phyloP scores from a whole-genome alignment of 129 eudicot genomes.

The Apium graveolens region DNA sequence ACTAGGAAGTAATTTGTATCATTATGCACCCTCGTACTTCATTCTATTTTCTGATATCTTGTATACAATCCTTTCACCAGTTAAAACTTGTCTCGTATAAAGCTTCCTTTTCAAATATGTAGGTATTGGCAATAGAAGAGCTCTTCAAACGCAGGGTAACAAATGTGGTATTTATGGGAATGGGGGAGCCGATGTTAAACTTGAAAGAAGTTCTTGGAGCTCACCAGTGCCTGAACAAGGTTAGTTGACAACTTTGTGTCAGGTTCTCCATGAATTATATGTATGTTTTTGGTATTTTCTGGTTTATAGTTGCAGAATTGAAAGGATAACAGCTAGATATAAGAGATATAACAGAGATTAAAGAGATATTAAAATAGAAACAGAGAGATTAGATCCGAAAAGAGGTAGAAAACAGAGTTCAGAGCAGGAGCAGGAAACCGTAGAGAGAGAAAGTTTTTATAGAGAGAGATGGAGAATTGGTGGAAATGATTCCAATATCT shows the following conservation, averaged over 20 bases:
- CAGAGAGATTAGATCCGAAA: too few relatives aligned
- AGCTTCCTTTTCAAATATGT: slow-evolving; percentile 9
- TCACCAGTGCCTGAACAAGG: slow-evolving; percentile 95
- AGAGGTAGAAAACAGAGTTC: too few relatives aligned
- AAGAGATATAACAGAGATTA: too few relatives aligned
- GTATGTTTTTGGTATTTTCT: too few relatives aligned
- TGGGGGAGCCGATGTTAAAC: slow-evolving; percentile 99
- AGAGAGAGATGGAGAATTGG: too few relatives aligned
- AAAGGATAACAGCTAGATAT: too few relatives aligned
- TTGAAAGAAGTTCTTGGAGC: slow-evolving; percentile 94
- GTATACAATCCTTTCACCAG: background rate
- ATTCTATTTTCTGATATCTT: background rate
- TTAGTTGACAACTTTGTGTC: slow-evolving; percentile 16
- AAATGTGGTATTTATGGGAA: slow-evolving; percentile 98
- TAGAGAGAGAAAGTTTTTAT: too few relatives aligned
- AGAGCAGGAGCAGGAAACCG: too few relatives aligned
- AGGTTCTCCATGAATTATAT: too few relatives aligned
- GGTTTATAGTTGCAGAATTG: too few relatives aligned
- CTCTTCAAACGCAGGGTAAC: slow-evolving; percentile 76
- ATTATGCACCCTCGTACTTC: background rate
- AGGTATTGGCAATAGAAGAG: slow-evolving; percentile 98
- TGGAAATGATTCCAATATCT: too few relatives aligned
- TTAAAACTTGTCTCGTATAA: background rate
- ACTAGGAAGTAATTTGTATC: background rate
- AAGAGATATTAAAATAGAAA: too few relatives aligned